Base-by-base conservation (phyloP, 805 yeast species). In the Suhomyces sp. region DNA sequence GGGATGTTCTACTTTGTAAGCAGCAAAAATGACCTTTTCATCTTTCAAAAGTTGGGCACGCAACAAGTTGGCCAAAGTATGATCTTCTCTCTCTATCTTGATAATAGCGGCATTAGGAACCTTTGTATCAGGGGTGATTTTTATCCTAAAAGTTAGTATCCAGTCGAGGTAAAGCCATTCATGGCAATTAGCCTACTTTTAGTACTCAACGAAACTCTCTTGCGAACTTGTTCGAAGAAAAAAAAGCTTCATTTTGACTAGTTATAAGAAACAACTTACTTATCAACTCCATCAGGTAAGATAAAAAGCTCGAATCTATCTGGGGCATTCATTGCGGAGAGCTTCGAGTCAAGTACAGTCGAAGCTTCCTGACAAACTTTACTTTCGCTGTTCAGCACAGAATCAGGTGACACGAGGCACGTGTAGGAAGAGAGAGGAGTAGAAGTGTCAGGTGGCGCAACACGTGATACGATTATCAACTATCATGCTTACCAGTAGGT, bases 1-100 rank as follows among this genome's bases (percentile, higher is more conserved):
- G 7, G 99, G 99, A 73, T 94, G 99, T 73, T 94, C 98, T 44
- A 94, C 91, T 70, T 94, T 94, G 78, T 94, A 94, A 35, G 98
- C 99, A 44, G 96, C 98, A 69, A 92, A 94, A 35, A 94, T 68
- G n/a, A 94, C 99, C 59, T 89, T 84, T 48, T 85, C 84, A 69
- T 94, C 98, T 64, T 85, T 85, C 56, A 90, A 79, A 52, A 94
- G 81, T 67, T 93, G 97, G 27, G 92, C 85, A 66, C 96, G 82
- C 55, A 94, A 79, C 62, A 94, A 71, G 69, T 94, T 94, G 26
- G 97, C 99, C 54, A 94, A 78, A 3, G 99, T 94, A 68, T 94
- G 99, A 70, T 94, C 99, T 70, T 94, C 99, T 67, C 97, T 87
- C 71, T 94, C 98, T 61, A 94, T 90, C 57, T 90, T 90, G 60